Evolutionary conservation across 352 stramenopile species (phyloP).

Genomic region (Phytophthora litchii): DNA sequence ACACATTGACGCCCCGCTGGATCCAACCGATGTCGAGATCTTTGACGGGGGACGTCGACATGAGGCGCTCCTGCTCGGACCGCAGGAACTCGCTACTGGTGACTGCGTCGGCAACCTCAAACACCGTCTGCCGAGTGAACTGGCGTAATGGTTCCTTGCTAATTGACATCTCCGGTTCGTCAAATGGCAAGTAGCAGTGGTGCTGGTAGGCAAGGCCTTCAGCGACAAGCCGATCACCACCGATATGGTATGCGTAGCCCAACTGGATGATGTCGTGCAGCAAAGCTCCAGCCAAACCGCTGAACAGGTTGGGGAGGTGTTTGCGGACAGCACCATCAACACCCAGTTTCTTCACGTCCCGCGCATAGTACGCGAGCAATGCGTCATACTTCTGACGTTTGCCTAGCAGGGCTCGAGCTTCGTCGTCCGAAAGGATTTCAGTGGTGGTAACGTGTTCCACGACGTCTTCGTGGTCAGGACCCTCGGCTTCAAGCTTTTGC

Average conservation of each 20-base stretch:
- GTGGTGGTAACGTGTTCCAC: constrained; percentile 5
- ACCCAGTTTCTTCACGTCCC: constrained; percentile 33
- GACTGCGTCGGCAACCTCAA: constrained; percentile 25
- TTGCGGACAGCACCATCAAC: constrained; percentile 39
- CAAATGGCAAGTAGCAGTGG: constrained; percentile 41
- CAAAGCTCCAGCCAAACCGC: constrained; percentile 40
- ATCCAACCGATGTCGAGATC: constrained; percentile 40
- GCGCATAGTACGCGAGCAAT: constrained; percentile 35
- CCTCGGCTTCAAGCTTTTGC: constrained; percentile 37
- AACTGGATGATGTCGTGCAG: constrained; percentile 53
- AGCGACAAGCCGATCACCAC: constrained; percentile 37
- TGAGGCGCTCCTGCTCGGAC: constrained; percentile 30
- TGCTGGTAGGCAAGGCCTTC: constrained; percentile 49
- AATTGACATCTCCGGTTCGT: constrained; percentile 23
- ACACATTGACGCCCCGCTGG: constrained; percentile 35
- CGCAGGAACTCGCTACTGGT: constrained; percentile 33
- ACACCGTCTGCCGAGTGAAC: constrained; percentile 32
- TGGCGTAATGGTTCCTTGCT: constrained; percentile 17
- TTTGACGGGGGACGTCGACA: constrained; percentile 25
- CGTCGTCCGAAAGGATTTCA: constrained; percentile 24
- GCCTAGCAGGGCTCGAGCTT: constrained; percentile 29
- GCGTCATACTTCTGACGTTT: constrained; percentile 37
- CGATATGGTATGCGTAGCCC: constrained; percentile 46
- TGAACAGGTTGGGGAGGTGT: constrained; percentile 35
- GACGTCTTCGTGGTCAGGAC: constrained; percentile 33